Evolutionary conservation across 202 grass and related monocot species (phyloP).

Genomic region (Bolboschoenoplectus hybrid): DNA sequence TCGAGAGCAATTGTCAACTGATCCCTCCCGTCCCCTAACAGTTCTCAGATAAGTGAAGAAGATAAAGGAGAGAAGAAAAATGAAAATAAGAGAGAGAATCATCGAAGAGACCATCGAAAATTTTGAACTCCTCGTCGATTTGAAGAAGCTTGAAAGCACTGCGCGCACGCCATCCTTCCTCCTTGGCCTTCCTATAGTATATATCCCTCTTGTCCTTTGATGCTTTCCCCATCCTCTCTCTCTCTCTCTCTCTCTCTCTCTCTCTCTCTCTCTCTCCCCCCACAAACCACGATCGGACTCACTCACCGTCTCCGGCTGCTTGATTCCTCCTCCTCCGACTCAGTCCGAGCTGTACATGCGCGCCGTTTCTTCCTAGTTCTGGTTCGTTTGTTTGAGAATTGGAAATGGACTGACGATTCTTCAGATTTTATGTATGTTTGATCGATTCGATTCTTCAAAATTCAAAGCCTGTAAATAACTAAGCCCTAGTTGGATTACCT

Average conservation of each 20-base stretch:
- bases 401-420: too few relatives aligned
- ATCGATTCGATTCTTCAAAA: too few relatives aligned
- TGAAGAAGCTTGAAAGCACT: constrained; percentile 94
- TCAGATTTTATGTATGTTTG: too few relatives aligned
- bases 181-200: constrained; percentile 89
- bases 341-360: too few relatives aligned
- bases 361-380: not conserved
- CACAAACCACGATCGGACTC: not conserved
- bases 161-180: constrained; percentile 80
- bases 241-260: not conserved
- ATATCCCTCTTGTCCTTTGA: constrained; percentile 90
- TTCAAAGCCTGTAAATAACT: too few relatives aligned
- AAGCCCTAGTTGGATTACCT: too few relatives aligned
- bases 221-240: constrained; percentile 57
- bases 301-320: not conserved
- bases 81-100: not conserved
- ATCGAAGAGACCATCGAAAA: constrained; percentile 51
- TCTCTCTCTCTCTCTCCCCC: not conserved
- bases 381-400: too few relatives aligned
- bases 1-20: too few relatives aligned
- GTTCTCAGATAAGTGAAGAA: not conserved
- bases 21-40: not conserved
- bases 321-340: too few relatives aligned
- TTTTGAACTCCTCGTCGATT: constrained; percentile 89
- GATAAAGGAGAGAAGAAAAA: not conserved